Percentiles rank a stretch among this genome's conserved stretches.
These are phyloP conservation scores for Cymbopogon citratus DNA, from an alignment of 176 grass and related monocot genomes.

Conservation along the genomic window DNA sequence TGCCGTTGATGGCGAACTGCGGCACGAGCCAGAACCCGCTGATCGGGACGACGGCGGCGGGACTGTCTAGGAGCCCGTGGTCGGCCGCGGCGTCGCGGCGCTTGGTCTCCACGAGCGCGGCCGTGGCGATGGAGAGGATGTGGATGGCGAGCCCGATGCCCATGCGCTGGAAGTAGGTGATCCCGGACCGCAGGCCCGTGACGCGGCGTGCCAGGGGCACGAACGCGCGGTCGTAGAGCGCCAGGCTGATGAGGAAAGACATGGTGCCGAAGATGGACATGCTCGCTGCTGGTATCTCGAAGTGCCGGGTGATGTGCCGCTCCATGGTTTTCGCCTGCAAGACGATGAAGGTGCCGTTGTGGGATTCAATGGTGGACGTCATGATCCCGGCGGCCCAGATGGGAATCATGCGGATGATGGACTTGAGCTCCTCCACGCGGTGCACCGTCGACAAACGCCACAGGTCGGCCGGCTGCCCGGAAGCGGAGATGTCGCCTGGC, in stretches of 20 bases:
- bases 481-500: constrained; percentile 29
- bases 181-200: constrained; percentile 43
- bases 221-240: constrained; percentile 58
- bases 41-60: constrained; percentile 28
- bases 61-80: constrained; percentile 37
- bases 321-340: constrained; percentile 75
- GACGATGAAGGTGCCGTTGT: constrained; percentile 45
- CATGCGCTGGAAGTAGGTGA: constrained; percentile 70
- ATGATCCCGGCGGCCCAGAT: constrained; percentile 66
- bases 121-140: constrained; percentile 33
- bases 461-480: constrained; percentile 35
- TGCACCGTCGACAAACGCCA: constrained; percentile 72
- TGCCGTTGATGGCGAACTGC: constrained; percentile 64
- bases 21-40: constrained; percentile 87
- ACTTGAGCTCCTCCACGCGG: constrained; percentile 78
- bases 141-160: constrained; percentile 50
- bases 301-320: constrained; percentile 23
- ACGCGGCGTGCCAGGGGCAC: constrained; percentile 45
- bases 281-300: neutral
- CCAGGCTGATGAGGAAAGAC: constrained; percentile 31
- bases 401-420: constrained; percentile 62
- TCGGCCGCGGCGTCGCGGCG: constrained; percentile 26
- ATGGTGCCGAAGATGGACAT: constrained; percentile 44
- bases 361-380: constrained; percentile 13
- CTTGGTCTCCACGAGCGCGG: constrained; percentile 57